phyloP scores from a whole-genome alignment of 1,139 yeast species.

The Pichia inconspicua region DNA sequence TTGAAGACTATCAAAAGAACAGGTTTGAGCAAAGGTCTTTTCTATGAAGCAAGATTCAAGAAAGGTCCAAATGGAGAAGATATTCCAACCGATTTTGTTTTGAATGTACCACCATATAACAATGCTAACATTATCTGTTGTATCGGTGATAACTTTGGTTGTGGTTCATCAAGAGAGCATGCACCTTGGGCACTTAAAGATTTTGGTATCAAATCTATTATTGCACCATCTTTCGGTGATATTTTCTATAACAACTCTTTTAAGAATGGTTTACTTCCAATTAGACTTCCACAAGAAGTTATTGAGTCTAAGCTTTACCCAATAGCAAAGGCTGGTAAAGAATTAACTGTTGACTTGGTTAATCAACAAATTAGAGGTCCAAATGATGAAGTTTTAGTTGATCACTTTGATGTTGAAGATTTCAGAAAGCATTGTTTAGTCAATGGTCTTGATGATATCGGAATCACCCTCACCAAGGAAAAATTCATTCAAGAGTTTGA shows the following conservation, averaged over 20 bases:
- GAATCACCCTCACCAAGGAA: conserved; percentile 88
- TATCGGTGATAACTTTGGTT: conserved; percentile 95
- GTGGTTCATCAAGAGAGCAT: conserved; percentile 98
- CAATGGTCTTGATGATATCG: conserved; percentile 95
- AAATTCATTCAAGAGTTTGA: conserved; percentile 67
- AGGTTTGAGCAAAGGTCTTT: conserved; percentile 79
- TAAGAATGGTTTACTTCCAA: conserved; percentile 90
- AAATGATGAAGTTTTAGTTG: conserved; percentile 66
- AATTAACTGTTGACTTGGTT: conserved; percentile 75
- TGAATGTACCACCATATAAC: conserved; percentile 78
- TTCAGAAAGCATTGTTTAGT: conserved; percentile 92
- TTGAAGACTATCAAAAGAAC: conserved; percentile 96
- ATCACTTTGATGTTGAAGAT: conserved; percentile 75
- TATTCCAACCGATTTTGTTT: conserved; percentile 76
- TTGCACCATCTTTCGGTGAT: conserved; percentile 98
- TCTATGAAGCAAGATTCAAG: conserved; percentile 78
- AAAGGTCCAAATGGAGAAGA: conserved; percentile 67
- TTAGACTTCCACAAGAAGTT: conserved; percentile 70
- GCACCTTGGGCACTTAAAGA: conserved; percentile 99
- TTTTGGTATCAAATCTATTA: conserved; percentile 89
- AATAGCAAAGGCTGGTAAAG: conserved; percentile 63
- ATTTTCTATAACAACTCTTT: conserved; percentile 94
- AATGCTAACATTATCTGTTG: conserved; percentile 77
- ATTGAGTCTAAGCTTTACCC: conserved; percentile 70
- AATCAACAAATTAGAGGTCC: conserved; percentile 72